Evolutionary conservation across 2,329 filamentous ascomycete genomes (phyloP), one percentile per base, ranked within the genome.

Genomic region (Diplodia corticola): DNA sequence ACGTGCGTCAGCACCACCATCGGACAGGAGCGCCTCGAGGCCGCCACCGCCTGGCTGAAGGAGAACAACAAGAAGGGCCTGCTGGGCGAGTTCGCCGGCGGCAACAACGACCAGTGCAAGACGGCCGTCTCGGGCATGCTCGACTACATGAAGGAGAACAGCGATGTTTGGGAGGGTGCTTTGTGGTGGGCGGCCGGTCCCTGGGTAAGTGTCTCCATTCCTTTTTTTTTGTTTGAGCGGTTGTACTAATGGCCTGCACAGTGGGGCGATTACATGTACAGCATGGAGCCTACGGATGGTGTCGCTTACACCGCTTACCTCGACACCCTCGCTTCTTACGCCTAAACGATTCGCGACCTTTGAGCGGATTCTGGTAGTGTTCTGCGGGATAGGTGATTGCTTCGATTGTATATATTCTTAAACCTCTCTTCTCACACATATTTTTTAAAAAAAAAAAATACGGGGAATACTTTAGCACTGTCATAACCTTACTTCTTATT

Each of bases 111-210:
- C 3, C 72, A 76, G n/a, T 85, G 83, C 70, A 73, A 82, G 70
- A 72, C 72, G 20, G 83, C 83, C 13, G 72, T 84, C 20, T 76
- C 74, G 46, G 80, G 80, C 28, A 77, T 84, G 79, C 69, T 85
- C 69, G 69, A 75, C 48, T 81, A 80, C 71, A 69, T 85, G 71
- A 73, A 72, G 4, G 70, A 76, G 33, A 82, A 84, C 71, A 74
- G 71, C 5, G 81, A 84, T 69, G 80, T 84, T 7, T 84, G 83
- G 82, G 73, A 73, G 35, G 83, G 83, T 24, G 80, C 76, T 1
- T 22, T 80, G 1, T 84, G 80, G 80, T 85, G 83, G 82, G 79
- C 79, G 53, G 83, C 80, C 61, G 83, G 83, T 2, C 82, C 82
- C 12, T 84, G 77, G 79, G 80, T 78, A 72, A 70, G 66, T 9